Conservation (phyloP, 2,329 filamentous ascomycete species). For the Aspergillus phoenicis region DNA sequence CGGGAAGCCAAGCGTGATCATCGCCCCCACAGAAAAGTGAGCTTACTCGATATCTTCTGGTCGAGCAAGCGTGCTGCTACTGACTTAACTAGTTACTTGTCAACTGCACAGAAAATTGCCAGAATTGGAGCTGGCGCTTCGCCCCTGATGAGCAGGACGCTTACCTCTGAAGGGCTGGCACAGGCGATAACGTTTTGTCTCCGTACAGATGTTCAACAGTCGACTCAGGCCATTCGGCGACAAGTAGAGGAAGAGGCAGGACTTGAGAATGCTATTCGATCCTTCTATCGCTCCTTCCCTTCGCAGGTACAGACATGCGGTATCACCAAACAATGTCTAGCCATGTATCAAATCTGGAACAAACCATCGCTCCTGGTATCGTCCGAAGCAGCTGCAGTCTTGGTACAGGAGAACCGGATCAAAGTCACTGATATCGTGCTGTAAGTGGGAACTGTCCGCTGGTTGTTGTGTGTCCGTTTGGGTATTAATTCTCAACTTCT, state of each 20-base stretch:
- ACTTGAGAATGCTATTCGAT: not conserved
- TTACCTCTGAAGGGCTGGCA: not conserved
- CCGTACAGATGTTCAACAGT: not conserved
- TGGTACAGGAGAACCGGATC: not conserved
- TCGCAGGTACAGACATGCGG: not conserved
- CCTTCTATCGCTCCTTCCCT: not conserved
- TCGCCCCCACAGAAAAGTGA: not conserved
- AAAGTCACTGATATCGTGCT: not conserved
- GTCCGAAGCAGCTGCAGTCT: not conserved
- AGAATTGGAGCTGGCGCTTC: not conserved
- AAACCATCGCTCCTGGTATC: not conserved
- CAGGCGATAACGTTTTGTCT: not conserved
- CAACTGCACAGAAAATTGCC: not conserved
- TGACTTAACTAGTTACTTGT: not conserved
- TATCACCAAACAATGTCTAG: slow-evolving; percentile 1
- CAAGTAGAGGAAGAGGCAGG: not conserved
- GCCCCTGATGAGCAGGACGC: not conserved
- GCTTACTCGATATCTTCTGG: not conserved
- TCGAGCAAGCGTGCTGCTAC: not conserved
- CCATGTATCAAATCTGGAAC: slow-evolving; percentile 5
- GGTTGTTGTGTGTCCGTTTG: not conserved
- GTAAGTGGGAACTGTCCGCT: not conserved
- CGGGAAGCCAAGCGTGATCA: not conserved
- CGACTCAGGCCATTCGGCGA: not conserved
- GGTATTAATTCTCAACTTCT: not conserved